phyloP scores from a whole-genome alignment of 495 filamentous ascomycete genomes.

The Oleoguttula mirabilis region DNA sequence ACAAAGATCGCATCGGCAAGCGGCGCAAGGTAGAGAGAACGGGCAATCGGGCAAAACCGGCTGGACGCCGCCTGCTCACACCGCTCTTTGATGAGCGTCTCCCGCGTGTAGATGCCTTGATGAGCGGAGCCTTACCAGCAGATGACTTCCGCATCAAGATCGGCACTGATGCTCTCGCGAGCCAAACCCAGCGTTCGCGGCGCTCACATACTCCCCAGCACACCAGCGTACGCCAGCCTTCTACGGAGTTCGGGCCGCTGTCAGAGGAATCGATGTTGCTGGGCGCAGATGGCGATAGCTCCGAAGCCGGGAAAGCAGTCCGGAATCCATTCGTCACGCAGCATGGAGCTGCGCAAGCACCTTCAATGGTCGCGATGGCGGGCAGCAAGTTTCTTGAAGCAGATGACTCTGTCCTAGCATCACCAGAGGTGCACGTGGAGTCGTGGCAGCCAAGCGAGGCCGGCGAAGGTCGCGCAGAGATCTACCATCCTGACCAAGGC shows the following conservation, averaged over 20 bases:
- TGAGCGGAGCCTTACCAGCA: slow-evolving; percentile 16
- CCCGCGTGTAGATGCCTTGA: slow-evolving; percentile 2
- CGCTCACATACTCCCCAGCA: slow-evolving; percentile 12
- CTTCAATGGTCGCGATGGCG: not conserved
- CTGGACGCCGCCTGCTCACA: not conserved
- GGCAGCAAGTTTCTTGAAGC: not conserved
- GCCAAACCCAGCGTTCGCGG: slow-evolving; percentile 12
- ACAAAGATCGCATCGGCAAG: slow-evolving; percentile 27
- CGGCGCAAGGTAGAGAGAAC: slow-evolving; percentile 22
- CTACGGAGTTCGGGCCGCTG: slow-evolving; percentile 7
- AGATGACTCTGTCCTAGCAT: not conserved
- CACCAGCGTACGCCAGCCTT: slow-evolving; percentile 11
- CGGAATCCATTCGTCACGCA: no score
- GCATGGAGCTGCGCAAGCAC: not conserved
- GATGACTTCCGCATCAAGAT: slow-evolving; percentile 24
- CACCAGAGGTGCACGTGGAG: not conserved
- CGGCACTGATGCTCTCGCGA: slow-evolving; percentile 26
- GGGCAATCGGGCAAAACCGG: not conserved
- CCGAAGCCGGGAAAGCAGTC: not conserved
- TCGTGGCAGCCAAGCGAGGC: no score
- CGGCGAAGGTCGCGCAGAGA: no score
- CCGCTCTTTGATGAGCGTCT: slow-evolving; percentile 7
- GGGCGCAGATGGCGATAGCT: slow-evolving; percentile 15
- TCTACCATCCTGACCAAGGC: no score
- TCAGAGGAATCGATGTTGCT: slow-evolving; percentile 28